These are phyloP conservation scores for Candida tallmaniae DNA, from an alignment of 805 yeast genomes.

Conservation along the genomic window DNA sequence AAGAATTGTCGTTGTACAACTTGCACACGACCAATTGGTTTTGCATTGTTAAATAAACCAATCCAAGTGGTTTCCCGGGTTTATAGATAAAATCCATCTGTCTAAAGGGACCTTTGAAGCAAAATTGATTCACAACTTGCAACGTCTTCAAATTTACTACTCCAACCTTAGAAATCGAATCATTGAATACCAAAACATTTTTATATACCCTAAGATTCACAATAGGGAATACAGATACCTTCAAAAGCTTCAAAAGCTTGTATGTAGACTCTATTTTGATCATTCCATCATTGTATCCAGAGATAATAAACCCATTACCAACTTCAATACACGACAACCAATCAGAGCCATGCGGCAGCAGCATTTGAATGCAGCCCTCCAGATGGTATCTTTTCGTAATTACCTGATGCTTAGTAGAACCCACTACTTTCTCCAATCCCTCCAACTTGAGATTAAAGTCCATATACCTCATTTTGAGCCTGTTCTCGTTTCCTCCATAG, in stretches of 20 bases:
- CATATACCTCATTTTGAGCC: neutral
- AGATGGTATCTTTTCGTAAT: neutral
- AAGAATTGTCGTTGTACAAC: neutral
- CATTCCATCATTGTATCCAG: slow-evolving; percentile 32
- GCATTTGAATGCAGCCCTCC: neutral
- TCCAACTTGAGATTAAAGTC: neutral
- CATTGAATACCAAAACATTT: slow-evolving; percentile 20
- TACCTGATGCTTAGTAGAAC: neutral
- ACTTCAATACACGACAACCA: slow-evolving; percentile 23
- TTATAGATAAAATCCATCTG: neutral
- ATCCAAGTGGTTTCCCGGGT: neutral
- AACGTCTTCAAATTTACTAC: slow-evolving; percentile 12
- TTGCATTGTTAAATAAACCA: neutral
- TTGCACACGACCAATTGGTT: neutral
- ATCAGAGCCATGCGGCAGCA: slow-evolving; percentile 4
- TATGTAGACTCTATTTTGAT: slow-evolving; percentile 13
- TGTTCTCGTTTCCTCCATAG: slow-evolving; percentile 1
- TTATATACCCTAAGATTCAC: slow-evolving; percentile 12
- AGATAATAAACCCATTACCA: slow-evolving; percentile 14
- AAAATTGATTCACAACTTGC: slow-evolving; percentile 2
- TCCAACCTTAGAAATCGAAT: slow-evolving; percentile 29
- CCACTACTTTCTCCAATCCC: neutral
- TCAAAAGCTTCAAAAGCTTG: slow-evolving; percentile 11
- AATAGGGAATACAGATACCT: slow-evolving; percentile 24
- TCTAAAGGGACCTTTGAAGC: slow-evolving; percentile 1